These are phyloP conservation scores for Testicularia cyperi DNA, from an alignment of 1,284 basidiomycete species.

Conservation along the genomic window DNA sequence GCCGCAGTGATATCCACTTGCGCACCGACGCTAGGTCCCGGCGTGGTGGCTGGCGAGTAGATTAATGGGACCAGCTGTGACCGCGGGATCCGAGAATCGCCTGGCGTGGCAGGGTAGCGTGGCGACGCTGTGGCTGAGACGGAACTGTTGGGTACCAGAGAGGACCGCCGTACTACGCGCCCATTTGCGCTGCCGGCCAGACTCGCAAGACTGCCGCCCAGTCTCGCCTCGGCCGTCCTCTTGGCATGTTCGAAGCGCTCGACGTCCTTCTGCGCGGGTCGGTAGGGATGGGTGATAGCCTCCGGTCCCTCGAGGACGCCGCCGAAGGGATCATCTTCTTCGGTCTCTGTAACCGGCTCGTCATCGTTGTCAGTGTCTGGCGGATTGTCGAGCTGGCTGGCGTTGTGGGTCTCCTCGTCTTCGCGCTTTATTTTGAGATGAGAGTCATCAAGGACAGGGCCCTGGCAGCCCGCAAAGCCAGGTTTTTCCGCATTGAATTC, in stretches of 20 bases:
- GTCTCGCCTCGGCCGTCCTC: constrained; percentile 69
- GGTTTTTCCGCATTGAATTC: no score
- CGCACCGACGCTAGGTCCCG: constrained; percentile 4
- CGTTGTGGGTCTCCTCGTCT: no score
- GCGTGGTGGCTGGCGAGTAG: constrained; percentile 12
- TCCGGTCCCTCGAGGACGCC: constrained; percentile 72
- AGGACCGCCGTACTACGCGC: constrained; percentile 10
- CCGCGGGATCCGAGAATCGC: constrained; percentile 15
- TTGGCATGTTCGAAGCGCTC: constrained; percentile 75
- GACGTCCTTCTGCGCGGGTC: constrained; percentile 72
- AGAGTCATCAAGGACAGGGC: no score
- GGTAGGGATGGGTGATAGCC: constrained; percentile 74
- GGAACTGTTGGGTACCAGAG: background rate
- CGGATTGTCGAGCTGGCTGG: no score
- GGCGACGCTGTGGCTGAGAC: constrained; percentile 1
- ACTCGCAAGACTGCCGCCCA: constrained; percentile 44
- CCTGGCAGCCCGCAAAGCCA: no score
- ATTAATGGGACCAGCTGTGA: constrained; percentile 16
- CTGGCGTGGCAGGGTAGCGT: constrained; percentile 2
- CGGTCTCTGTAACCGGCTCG: no score
- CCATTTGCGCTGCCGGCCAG: constrained; percentile 22
- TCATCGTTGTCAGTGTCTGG: constrained; percentile 10
- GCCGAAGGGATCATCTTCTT: constrained; percentile 70
- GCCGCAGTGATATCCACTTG: constrained; percentile 27
- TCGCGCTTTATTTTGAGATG: no score